phyloP scores from a whole-genome alignment of 257 asterid genomes.

The Solanum neorickii region DNA sequence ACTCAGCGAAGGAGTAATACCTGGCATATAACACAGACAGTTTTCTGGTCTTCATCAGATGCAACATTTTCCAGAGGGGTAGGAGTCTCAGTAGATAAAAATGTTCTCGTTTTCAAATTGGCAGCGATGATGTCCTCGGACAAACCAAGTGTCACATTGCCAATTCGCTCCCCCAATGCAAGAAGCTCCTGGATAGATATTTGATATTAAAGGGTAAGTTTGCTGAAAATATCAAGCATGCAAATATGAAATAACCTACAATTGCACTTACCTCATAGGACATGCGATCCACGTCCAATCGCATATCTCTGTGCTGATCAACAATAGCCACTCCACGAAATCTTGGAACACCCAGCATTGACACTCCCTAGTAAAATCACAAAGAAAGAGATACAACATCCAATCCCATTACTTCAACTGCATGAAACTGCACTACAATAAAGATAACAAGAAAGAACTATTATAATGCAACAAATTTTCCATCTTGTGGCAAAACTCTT shows the following conservation, averaged over 20 bases:
- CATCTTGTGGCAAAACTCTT: slow-evolving; percentile 78
- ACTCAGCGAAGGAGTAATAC: slow-evolving; percentile 12
- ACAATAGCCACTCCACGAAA: slow-evolving; percentile 35
- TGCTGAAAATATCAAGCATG: background rate
- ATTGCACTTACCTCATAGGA: slow-evolving; percentile 53
- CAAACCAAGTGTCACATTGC: slow-evolving; percentile 65
- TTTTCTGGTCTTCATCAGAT: slow-evolving; percentile 19
- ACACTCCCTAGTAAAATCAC: slow-evolving; percentile 36
- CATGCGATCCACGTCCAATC: slow-evolving; percentile 42
- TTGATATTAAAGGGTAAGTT: background rate
- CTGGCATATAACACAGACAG: slow-evolving; percentile 72
- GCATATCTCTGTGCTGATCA: slow-evolving; percentile 69
- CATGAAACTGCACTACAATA: background rate
- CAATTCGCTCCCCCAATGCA: slow-evolving; percentile 76
- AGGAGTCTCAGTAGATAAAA: slow-evolving; percentile 21
- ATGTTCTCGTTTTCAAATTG: slow-evolving; percentile 42
- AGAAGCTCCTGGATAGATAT: slow-evolving; percentile 61
- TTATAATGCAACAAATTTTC: slow-evolving; percentile 12
- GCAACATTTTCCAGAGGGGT: slow-evolving; percentile 18
- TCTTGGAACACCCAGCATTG: slow-evolving; percentile 52
- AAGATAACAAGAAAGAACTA: background rate
- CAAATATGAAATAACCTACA: background rate
- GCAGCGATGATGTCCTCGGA: slow-evolving; percentile 34
- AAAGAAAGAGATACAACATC: background rate
- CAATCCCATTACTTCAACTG: background rate